phyloP scores from a whole-genome alignment of 1,284 basidiomycete species.

The Kwoniella shivajii region DNA sequence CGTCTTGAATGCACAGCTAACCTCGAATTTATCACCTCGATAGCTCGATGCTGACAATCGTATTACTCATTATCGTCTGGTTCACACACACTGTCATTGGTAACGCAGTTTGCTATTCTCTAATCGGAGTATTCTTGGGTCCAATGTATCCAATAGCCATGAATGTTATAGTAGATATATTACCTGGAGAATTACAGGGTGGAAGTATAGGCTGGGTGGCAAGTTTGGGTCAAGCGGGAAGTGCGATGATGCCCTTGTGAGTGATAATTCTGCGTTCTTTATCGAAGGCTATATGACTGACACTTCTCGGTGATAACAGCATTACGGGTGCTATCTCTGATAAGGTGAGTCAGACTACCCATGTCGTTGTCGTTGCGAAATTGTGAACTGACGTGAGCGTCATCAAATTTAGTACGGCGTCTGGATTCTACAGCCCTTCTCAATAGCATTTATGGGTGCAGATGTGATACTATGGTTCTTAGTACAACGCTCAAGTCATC shows the following conservation, averaged over 20 bases:
- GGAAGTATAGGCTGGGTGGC: constrained; percentile 65
- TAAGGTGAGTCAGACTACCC: constrained; percentile 15
- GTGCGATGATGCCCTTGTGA: constrained; percentile 65
- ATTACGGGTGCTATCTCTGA: constrained; percentile 45
- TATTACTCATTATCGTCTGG: constrained; percentile 66
- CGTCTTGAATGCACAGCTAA: too few relatives aligned
- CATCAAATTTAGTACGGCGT: constrained; percentile 35
- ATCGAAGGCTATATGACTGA: neutral
- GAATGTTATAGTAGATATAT: constrained; percentile 51
- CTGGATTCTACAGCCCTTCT: constrained; percentile 49
- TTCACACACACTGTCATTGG: constrained; percentile 63
- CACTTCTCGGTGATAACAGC: constrained; percentile 1
- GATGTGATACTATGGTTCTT: constrained; percentile 40
- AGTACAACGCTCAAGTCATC: constrained; percentile 15
- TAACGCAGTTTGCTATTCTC: constrained; percentile 63
- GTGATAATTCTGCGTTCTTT: constrained; percentile 4
- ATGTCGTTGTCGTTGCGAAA: neutral
- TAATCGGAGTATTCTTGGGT: constrained; percentile 59
- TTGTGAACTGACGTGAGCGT: neutral
- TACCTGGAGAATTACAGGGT: constrained; percentile 66
- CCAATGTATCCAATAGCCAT: constrained; percentile 69
- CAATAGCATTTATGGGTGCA: constrained; percentile 35
- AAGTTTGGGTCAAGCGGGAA: constrained; percentile 67
- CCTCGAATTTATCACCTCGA: too few relatives aligned
- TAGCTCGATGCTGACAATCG: constrained; percentile 39